Evolutionary conservation across 805 yeast genomes (phyloP), one percentile per base, ranked within the genome.

Genomic region (Hemisphaericaspora nanyangensis): DNA sequence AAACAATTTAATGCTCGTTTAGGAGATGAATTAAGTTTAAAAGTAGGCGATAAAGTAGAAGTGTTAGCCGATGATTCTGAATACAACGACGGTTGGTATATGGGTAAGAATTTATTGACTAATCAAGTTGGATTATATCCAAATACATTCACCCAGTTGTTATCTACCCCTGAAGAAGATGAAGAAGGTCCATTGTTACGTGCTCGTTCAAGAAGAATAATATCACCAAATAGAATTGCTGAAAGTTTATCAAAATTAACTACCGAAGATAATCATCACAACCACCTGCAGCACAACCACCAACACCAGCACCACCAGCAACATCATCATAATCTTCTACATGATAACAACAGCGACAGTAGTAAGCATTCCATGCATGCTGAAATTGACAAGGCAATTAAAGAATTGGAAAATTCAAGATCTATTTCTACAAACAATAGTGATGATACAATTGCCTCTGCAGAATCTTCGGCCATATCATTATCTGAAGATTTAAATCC

Each of bases 21-120:
- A 46, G 95, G 87, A 18, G 99, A 93, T 62, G 99, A 93, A 61
- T 69, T 93, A 29, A 78, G 81, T 34, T 71, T 93, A 49, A 74
- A 70, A 34, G 76, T 82, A 8, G 98, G 97, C 19, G 97, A 93
- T 56, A 80, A 78, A 44, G 73, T 93, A 41, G 95, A 88, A 58
- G 87, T 93, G 6, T 77, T 93, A 17, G 87, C 95, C 31, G 96
- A 89, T 61, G 99, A 93, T 62, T 77, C 82, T 45, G 96, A 87
- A 54, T 93, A 85, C 60, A 85, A 86, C 51, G 98, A 93, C 61
- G 97, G 98, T 13, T 93, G 99, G 99, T 93, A 83, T 56, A 84
- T 86, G 72, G 96, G 96, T 3, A 80, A 79, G 43, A 90, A 90
- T 50, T 55, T 87, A 35, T 55, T 76, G 35, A 80, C 91, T 0